A percentile compares a stretch with the other conserved stretches of the same genome.
Conservation (phyloP, 2,329 filamentous ascomycete species). For the Myriosclerotinia curreyana region DNA sequence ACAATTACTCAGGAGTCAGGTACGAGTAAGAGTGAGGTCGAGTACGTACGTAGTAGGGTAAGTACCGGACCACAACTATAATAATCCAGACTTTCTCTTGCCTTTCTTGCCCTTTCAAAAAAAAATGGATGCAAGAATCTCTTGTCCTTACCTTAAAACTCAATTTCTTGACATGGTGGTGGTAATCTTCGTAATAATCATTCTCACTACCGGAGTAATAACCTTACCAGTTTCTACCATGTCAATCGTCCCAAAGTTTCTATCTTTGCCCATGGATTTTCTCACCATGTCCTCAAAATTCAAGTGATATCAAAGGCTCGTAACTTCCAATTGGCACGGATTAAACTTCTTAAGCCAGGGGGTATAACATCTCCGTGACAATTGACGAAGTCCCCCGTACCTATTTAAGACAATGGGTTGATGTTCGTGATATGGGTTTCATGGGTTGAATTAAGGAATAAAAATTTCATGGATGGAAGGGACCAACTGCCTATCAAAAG, state of each 20-base stretch:
- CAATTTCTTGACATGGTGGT: background rate
- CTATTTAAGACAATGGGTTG: constrained; percentile 15
- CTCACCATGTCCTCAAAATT: background rate
- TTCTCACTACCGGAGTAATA: background rate
- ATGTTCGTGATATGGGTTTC: constrained; percentile 16
- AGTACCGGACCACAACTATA: background rate
- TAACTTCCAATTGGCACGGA: constrained; percentile 9
- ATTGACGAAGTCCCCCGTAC: background rate
- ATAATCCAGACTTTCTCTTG: constrained; percentile 1
- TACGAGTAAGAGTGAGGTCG: background rate
- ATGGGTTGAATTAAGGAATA: constrained; percentile 2
- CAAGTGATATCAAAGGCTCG: background rate
- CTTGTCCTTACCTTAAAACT: background rate
- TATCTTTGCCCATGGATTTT: constrained; percentile 4
- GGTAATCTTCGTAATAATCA: background rate
- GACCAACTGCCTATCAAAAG: constrained; percentile 10
- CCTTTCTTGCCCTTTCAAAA: background rate
- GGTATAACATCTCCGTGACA: background rate
- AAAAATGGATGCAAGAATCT: background rate
- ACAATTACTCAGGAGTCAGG: background rate
- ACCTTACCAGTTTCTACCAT: background rate
- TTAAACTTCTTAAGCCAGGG: background rate
- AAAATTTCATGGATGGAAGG: constrained; percentile 14
- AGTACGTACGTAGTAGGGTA: background rate
- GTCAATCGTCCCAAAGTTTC: constrained; percentile 1